Conservation (phyloP, 83 land plant species). For the Isoetes engelmannii region DNA sequence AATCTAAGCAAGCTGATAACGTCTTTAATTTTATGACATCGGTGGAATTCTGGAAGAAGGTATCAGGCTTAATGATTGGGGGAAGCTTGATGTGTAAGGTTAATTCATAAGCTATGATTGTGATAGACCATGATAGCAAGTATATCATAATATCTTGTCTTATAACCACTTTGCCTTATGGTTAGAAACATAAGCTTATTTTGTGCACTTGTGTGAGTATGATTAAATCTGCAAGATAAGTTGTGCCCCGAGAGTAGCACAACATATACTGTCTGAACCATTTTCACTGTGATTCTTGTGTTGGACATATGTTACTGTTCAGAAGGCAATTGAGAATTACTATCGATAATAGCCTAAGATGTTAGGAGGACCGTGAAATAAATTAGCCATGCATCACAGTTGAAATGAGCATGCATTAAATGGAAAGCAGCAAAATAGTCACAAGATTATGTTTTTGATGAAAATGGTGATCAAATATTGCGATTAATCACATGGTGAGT, state of each 20-base stretch:
- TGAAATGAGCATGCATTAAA: conserved; percentile 7
- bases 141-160: background rate
- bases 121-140: background rate
- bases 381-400: background rate
- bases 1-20: no score
- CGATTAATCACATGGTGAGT: background rate
- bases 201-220: background rate
- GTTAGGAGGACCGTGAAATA: background rate
- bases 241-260: background rate
- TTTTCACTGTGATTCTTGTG: no score
- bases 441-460: background rate
- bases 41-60: no score
- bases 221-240: background rate
- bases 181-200: no score
- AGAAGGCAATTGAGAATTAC: no score
- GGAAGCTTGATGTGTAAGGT: background rate
- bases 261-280: no score
- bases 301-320: background rate
- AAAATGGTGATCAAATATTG: background rate
- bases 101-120: background rate
- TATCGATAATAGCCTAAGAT: no score
- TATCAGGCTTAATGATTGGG: no score
- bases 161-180: background rate
- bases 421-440: background rate
- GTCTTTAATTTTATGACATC: no score